Base-by-base conservation (phyloP, 148 eudicot genomes). In the Selenicereus undatus region DNA sequence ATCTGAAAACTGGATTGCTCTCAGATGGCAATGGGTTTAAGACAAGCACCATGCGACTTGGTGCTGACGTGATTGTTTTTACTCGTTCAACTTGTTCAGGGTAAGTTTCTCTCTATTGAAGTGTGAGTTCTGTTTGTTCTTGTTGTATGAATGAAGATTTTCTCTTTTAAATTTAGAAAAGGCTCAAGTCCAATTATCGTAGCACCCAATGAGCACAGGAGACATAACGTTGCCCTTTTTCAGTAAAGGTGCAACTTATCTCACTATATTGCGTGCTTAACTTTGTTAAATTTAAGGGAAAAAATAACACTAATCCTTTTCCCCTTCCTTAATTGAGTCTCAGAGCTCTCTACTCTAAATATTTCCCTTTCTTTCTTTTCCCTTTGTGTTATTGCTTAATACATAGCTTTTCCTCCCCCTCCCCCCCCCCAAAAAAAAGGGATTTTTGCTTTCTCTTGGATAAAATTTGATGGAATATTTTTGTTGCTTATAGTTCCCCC, bases 1-100 rank as follows among this genome's bases (percentile, higher is more conserved):
- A 71, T 73, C 71, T n/a, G 30, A 72, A 62, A 29, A 73, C 5
- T 76, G 69, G 77, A 60, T 76, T 65, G 74, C 43, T 74, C 81
- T 85, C 90, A 95, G 99, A 95, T 90, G 99, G 97, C 43, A 95
- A 95, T 86, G 99, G 99, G 30, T 95, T 95, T 81, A 95, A 95
- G 90, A 95, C 99, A 81, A 95, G 99, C 85, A 95, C 99, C 82
- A 95, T 95, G 99, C 91, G 99, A 58, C 85, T 95, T 42, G 99
- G 97, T 79, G 99, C 97, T 76, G 99, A 95, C 82, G 99, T 92
- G 81, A 90, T 95, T 76, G 99, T 95, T 80, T 89, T 95, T 80
- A 92, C 91, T 81, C 97, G 99, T 84, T 85, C 99, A 79, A 73
- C 83, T 76, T 86, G 82, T 42, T 76, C 89, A 13, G 91, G 99